phyloP scores from a whole-genome alignment of 139 green algal genomes.

The Chlorella sorokiniana region DNA sequence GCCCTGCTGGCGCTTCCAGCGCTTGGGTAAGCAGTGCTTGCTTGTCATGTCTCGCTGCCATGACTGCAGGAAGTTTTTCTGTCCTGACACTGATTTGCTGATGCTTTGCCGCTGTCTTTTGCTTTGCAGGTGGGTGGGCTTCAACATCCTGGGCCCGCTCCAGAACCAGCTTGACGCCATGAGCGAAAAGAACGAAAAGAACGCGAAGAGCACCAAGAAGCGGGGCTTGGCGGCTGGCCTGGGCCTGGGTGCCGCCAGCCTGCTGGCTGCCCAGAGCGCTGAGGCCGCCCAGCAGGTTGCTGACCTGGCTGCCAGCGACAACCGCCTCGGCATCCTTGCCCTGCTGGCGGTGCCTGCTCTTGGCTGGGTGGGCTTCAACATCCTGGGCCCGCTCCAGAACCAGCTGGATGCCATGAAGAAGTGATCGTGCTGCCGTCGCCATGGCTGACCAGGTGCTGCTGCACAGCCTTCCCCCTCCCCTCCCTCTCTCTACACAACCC shows the following conservation, averaged over 20 bases:
- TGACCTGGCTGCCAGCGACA: slow-evolving; percentile 58
- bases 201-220: neutral
- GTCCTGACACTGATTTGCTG: neutral
- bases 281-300: slow-evolving; percentile 77
- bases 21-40: neutral
- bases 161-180: slow-evolving; percentile 36
- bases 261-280: slow-evolving; percentile 53
- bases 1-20: slow-evolving; percentile 16
- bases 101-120: neutral
- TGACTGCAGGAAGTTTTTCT: no score
- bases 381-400: slow-evolving; percentile 33
- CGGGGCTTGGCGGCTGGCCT: slow-evolving; percentile 1
- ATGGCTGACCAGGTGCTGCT: no score
- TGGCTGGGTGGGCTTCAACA: slow-evolving; percentile 46
- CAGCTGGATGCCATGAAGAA: slow-evolving; percentile 41
- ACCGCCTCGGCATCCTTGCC: slow-evolving; percentile 21
- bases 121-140: slow-evolving; percentile 16
- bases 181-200: slow-evolving; percentile 7
- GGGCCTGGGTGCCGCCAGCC: slow-evolving; percentile 21
- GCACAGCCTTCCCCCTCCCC: no score
- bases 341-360: slow-evolving; percentile 26
- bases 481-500: neutral
- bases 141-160: slow-evolving; percentile 30
- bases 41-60: no score
- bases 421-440: no score